Evolutionary conservation across 352 stramenopile genomes (phyloP), one percentile per base, ranked within the genome.

Genomic region (Thalassiosira exigua): DNA sequence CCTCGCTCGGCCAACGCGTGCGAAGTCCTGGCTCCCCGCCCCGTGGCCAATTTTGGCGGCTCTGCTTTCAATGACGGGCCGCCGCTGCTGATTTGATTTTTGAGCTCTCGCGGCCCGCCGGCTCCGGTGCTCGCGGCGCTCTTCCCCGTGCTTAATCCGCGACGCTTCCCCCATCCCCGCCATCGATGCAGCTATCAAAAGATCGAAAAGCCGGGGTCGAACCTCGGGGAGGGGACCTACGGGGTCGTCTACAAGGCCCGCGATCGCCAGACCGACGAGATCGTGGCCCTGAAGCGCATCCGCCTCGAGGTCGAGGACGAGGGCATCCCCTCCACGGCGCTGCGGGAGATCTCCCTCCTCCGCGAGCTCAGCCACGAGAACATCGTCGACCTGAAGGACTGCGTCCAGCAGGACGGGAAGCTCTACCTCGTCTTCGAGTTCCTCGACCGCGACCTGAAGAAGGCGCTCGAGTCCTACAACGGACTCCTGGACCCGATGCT

Each of bases 381-480:
- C 84, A 98, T 99, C 79, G 97, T 99, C 30, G 89, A 96, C 48
- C 59, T 95, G 12, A 93, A 94, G 57, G 92, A 96, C 61, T 95
- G 92, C 36, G 91, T 95, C 5, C 90, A 96, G 56, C 83, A 89
- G 69, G 91, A 96, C 44, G 93, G 90, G 4, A 93, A 93, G 41
- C 95, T 99, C 30, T 99, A 98, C 82, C 92, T 99, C 30, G 96
- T 99, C 3, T 99, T 99, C 79, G 97, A 99, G 92, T 99, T 99
- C 75, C 96, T 99, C 67, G 97, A 99, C 81, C 95, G 97, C 51
- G 97, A 99, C 83, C 90, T 99, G 26, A 99, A 99, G 87, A 96
- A 96, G 75, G 96, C 96, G 70, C 93, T 97, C 76, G 93, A 97
- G 74, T 82, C 82, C 26, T 88, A 76, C 65, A 86, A 86, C 22